These are phyloP conservation scores for Simmondsia chinensis DNA, from an alignment of 148 eudicot genomes.

Conservation along the genomic window DNA sequence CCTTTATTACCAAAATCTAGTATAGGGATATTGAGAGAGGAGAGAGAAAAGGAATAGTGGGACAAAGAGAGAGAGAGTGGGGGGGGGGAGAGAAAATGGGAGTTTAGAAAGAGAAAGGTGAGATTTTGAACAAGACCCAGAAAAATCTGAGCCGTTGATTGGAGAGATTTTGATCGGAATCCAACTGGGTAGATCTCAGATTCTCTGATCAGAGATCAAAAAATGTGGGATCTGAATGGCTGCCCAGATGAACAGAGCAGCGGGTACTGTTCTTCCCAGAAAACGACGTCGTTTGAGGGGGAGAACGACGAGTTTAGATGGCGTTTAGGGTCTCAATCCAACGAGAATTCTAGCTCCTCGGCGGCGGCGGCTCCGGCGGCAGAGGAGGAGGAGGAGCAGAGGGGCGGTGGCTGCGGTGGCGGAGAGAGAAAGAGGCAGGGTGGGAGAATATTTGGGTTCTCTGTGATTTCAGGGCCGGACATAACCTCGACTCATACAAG, in stretches of 20 bases:
- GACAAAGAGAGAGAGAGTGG: neutral
- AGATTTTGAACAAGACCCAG: no score
- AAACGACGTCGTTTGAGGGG: constrained; percentile 31
- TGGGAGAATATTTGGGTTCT: constrained; percentile 58
- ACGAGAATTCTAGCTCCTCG: constrained; percentile 62
- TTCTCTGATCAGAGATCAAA: neutral
- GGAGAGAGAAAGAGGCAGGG: constrained; percentile 13
- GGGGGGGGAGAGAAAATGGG: no score
- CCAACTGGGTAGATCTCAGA: no score
- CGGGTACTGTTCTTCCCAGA: constrained; percentile 27
- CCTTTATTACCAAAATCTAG: no score
- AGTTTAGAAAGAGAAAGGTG: no score
- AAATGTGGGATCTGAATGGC: constrained; percentile 97
- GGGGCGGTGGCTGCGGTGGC: neutral
- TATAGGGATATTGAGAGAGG: neutral
- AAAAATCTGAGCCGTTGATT: no score
- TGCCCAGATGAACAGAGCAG: constrained; percentile 35
- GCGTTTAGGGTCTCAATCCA: constrained; percentile 39
- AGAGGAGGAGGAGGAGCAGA: no score
- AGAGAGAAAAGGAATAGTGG: constrained; percentile 1
- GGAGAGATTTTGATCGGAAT: no score
- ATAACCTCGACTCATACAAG: neutral
- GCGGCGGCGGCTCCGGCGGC: constrained; percentile 35
- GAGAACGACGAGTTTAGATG: constrained; percentile 36
- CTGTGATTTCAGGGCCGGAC: constrained; percentile 24